These are phyloP conservation scores for Russula foetens DNA, from an alignment of 768 basidiomycete genomes.

Conservation along the genomic window DNA sequence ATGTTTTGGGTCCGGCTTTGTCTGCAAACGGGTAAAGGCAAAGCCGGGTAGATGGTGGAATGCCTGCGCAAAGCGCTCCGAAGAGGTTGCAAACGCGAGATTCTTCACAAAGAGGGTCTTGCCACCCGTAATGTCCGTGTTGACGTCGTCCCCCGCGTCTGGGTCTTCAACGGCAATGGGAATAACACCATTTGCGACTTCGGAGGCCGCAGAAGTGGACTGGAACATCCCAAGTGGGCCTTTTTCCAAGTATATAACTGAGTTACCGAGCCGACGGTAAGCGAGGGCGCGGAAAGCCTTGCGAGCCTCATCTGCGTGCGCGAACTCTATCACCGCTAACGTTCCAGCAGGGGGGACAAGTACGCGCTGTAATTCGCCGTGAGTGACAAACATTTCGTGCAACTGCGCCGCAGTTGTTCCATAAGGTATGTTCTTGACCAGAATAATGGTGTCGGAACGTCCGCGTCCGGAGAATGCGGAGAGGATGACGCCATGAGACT, in stretches of 20 bases:
- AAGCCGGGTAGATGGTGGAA: conserved; percentile 75
- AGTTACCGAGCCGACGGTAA: conserved; percentile 83
- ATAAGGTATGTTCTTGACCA: conserved; percentile 96
- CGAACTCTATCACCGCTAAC: conserved; percentile 85
- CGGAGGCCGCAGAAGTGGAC: conserved; percentile 20
- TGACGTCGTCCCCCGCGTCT: conserved; percentile 28
- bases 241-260: conserved; percentile 87
- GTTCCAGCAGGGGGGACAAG: conserved; percentile 89
- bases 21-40: conserved; percentile 83
- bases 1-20: conserved; percentile 78
- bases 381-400: conserved; percentile 67
- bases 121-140: conserved; percentile 48
- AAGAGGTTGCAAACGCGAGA: conserved; percentile 84
- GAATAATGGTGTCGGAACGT: conserved; percentile 71
- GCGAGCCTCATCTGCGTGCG: conserved; percentile 57
- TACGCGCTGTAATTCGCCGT: conserved; percentile 63
- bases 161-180: conserved; percentile 29
- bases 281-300: conserved; percentile 76
- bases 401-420: conserved; percentile 72
- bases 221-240: conserved; percentile 81
- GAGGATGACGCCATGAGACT: conserved; percentile 62
- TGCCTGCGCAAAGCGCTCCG: conserved; percentile 57
- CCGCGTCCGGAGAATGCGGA: conserved; percentile 39
- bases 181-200: conserved; percentile 9
- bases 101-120: conserved; percentile 94